These are phyloP conservation scores for Salix koriyanagi DNA, from an alignment of 345 rosid genomes.

Conservation along the genomic window DNA sequence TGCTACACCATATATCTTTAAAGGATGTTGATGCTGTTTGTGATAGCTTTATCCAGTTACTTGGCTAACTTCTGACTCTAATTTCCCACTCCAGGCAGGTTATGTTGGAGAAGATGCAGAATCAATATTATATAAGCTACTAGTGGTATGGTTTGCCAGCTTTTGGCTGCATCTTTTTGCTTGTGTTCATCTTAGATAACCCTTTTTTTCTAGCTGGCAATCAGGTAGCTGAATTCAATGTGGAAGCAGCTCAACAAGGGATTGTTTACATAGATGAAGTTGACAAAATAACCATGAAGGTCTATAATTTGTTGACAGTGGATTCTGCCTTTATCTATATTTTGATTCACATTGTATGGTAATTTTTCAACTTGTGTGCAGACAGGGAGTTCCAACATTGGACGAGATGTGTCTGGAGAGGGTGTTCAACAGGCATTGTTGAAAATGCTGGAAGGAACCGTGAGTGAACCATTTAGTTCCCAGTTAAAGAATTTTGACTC, in stretches of 20 bases:
- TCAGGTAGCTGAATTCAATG: constrained; percentile 80
- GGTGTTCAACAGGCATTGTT: constrained; percentile 96
- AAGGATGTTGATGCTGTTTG: not conserved
- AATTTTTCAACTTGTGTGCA: constrained; percentile 27
- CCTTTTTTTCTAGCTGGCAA: constrained; percentile 5
- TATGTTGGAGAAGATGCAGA: constrained; percentile 98
- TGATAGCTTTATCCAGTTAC: not conserved
- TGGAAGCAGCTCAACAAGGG: constrained; percentile 89
- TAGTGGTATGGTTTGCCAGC: constrained; percentile 40
- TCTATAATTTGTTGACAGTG: constrained; percentile 11
- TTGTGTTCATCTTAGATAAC: not conserved
- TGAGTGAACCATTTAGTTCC: constrained; percentile 39
- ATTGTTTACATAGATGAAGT: constrained; percentile 93
- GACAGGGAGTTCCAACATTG: constrained; percentile 80
- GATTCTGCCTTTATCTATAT: not conserved
- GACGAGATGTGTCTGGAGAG: constrained; percentile 95
- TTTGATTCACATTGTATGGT: not conserved
- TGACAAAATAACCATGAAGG: constrained; percentile 95
- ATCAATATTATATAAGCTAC: constrained; percentile 78
- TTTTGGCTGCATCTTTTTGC: not conserved
- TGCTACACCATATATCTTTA: not conserved
- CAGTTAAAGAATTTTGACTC: not conserved
- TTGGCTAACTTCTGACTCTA: not conserved
- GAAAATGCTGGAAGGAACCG: constrained; percentile 96
- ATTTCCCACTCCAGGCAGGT: constrained; percentile 62